Evolutionary conservation across 805 yeast genomes (phyloP).

Genomic region (Saccharomyces kudriavzevii): DNA sequence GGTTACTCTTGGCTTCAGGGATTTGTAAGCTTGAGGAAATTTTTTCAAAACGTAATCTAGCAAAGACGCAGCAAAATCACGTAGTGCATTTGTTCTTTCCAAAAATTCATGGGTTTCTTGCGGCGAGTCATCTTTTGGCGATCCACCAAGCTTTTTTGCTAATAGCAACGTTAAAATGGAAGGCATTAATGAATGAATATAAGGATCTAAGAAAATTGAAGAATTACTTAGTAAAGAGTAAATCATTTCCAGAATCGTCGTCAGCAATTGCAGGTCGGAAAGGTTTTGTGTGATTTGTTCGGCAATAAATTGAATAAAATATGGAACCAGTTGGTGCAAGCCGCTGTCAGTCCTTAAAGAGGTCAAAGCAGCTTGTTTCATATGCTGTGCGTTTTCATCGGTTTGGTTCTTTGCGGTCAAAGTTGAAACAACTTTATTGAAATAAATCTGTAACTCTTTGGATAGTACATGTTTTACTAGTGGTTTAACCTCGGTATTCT

Average conservation of each 20-base stretch:
- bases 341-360: constrained; percentile 91
- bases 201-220: constrained; percentile 86
- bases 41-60: constrained; percentile 68
- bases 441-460: constrained; percentile 86
- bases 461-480: constrained; percentile 91
- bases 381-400: constrained; percentile 32
- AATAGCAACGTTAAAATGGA: constrained; percentile 80
- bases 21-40: constrained; percentile 79
- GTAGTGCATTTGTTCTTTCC: constrained; percentile 46
- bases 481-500: constrained; percentile 65
- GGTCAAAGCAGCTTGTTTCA: constrained; percentile 73
- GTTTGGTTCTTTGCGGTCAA: constrained; percentile 48
- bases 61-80: constrained; percentile 83
- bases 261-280: constrained; percentile 57
- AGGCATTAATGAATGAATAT: constrained; percentile 96
- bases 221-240: constrained; percentile 77
- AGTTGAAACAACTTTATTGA: constrained; percentile 81
- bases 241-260: constrained; percentile 83
- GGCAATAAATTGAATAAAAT: constrained; percentile 90
- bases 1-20: constrained; percentile 87
- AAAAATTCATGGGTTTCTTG: constrained; percentile 29
- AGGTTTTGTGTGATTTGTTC: constrained; percentile 89
- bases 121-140: constrained; percentile 27
- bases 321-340: constrained; percentile 90
- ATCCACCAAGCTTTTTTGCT: constrained; percentile 76